Conservation (phyloP, 164 flowering plant genomes). For the Vitis riparia region DNA sequence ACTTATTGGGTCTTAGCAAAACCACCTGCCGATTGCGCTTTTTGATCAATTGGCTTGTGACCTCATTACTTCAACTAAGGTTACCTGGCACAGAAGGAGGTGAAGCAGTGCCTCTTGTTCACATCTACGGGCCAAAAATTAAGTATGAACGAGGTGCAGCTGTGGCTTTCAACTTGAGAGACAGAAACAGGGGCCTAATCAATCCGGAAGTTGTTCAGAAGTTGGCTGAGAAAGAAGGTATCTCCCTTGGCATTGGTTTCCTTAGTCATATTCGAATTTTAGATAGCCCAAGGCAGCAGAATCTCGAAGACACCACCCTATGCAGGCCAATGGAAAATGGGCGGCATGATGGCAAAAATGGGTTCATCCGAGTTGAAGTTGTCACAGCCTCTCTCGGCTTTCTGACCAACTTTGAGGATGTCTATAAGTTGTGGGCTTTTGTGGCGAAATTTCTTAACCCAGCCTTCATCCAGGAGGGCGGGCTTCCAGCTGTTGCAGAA, state of each 20-base stretch:
- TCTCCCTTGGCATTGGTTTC: conserved; percentile 79
- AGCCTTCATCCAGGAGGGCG: conserved; percentile 43
- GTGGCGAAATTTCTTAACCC: conserved; percentile 84
- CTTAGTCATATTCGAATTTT: conserved; percentile 64
- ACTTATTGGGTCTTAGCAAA: conserved; percentile 83
- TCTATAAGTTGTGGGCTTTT: conserved; percentile 90
- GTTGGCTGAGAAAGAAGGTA: conserved; percentile 74
- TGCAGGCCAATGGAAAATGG: conserved; percentile 63
- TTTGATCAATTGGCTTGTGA: conserved; percentile 88
- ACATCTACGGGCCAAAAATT: conserved; percentile 91
- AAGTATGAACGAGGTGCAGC: conserved; percentile 93
- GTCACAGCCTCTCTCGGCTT: conserved; percentile 93
- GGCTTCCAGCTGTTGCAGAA: conserved; percentile 57
- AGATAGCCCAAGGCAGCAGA: conserved; percentile 45
- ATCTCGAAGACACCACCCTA: conserved; percentile 49
- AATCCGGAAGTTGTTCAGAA: conserved; percentile 77
- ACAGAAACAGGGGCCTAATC: conserved; percentile 46
- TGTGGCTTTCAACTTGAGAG: conserved; percentile 82
- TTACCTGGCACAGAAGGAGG: conserved; percentile 48
- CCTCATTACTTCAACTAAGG: conserved; percentile 77
- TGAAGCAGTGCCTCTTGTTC: conserved; percentile 49
- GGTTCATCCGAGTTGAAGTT: conserved; percentile 66
- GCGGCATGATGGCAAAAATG: conserved; percentile 42
- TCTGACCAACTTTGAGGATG: conserved; percentile 82
- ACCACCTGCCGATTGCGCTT: conserved; percentile 70